Base-by-base conservation (phyloP, 129 eudicot genomes). In the Escallonia rubra region DNA sequence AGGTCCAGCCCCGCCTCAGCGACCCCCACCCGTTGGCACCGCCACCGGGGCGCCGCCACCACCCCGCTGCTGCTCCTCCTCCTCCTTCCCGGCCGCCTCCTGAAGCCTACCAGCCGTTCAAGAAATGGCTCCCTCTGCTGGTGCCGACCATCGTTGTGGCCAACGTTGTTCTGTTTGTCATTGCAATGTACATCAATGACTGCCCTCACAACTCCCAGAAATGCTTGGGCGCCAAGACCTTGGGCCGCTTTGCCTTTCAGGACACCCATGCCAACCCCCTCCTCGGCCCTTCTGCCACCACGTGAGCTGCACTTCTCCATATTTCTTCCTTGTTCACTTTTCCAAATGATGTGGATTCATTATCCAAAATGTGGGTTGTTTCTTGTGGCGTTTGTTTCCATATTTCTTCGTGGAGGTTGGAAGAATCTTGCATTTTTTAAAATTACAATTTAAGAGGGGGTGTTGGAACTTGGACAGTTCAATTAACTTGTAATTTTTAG, bases 201-300 rank as follows among this genome's bases (percentile, higher is more conserved):
- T 90, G 97, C 70, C 97, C 95, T 13, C 50, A 44, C 7, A 62
- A 76, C 45, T 73, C 79, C 10, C 12, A 44, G 10, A 64, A 58
- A 48, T 90, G 97, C 89, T 42, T 90, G 38, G 87, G 78, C 2
- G 75, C 67, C 7, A 3, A 56, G 9, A 0, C 23, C 10, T 62
- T 90, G n/a, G 87, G 82, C 46, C 79, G 91, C 2, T 84, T 82
- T 41, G 75, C 97, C 14, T 90, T 90, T 38, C 87, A 90, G 69
- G 73, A 57, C 67, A 14, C 74, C 47, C 70, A 68, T 13, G 81
- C 79, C 65, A 91, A 88, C 77, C 98, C 96, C 34, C 81, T 88
- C 62, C 89, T 88, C 44, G 96, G 98, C 34, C 98, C 98, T 39
- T 72, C 96, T 13, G 50, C 94, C 5, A 39, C 73, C 48, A 83